Conservation (phyloP, 257 asterid genomes). For the Fraxinus quadrangulata region DNA sequence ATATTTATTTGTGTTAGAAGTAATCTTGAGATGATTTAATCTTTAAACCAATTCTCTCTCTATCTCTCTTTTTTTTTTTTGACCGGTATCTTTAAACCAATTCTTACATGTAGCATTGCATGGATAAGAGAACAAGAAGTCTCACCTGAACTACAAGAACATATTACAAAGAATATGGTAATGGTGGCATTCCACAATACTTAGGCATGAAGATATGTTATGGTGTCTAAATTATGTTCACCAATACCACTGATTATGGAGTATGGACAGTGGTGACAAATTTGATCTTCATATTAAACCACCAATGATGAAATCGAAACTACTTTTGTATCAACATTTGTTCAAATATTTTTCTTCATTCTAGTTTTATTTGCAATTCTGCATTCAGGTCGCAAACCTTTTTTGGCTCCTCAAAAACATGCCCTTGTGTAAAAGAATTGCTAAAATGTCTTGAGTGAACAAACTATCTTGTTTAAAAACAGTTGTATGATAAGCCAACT, state of each 20-base stretch:
- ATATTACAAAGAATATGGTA: not conserved
- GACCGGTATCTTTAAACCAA: no score
- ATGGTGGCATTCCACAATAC: not conserved
- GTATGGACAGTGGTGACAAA: not conserved
- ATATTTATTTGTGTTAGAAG: not conserved
- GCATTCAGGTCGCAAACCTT: not conserved
- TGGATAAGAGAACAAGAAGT: not conserved
- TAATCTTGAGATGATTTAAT: not conserved
- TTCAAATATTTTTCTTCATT: not conserved
- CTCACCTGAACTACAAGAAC: not conserved
- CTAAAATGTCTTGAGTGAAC: not conserved
- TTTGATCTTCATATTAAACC: not conserved
- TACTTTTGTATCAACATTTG: not conserved
- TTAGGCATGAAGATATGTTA: not conserved
- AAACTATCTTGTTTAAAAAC: not conserved
- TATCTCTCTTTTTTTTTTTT: no score
- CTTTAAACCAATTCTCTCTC: not conserved
- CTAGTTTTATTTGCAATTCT: not conserved
- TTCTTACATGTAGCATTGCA: no score
- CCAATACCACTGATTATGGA: not conserved
- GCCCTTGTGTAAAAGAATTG: not conserved
- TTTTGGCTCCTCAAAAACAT: not conserved
- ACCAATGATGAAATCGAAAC: not conserved
- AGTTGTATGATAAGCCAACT: not conserved
- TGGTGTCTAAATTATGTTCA: not conserved